Evolutionary conservation across 2,329 filamentous ascomycete genomes (phyloP).

Genomic region (Fusarium protoensiforme): DNA sequence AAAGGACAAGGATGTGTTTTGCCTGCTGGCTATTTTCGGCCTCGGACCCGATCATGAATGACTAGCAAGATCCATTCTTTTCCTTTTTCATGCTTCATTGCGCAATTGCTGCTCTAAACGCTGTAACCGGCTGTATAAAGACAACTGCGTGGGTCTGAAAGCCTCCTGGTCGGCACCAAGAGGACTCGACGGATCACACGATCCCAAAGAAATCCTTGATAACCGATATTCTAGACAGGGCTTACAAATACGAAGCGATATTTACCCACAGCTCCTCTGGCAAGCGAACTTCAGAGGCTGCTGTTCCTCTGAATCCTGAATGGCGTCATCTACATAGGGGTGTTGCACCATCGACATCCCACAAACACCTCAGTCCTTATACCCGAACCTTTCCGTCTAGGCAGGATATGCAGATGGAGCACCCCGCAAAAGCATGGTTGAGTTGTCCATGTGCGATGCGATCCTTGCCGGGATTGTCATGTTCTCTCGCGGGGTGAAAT

Average conservation of each 20-base stretch:
- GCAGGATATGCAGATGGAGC: background rate
- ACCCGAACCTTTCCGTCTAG: conserved; percentile 2
- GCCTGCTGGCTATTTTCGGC: background rate
- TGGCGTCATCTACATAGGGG: conserved; percentile 38
- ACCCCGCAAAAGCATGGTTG: conserved; percentile 2
- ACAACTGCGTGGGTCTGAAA: background rate
- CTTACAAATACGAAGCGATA: conserved; percentile 1
- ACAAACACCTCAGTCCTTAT: conserved; percentile 3
- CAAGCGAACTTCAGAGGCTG: background rate
- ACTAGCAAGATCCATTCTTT: background rate
- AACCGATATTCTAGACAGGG: background rate
- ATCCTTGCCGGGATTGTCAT: background rate
- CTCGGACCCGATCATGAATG: background rate
- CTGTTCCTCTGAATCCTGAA: conserved; percentile 7
- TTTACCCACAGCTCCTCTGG: background rate
- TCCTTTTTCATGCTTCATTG: background rate
- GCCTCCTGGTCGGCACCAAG: background rate
- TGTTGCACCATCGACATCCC: conserved; percentile 37
- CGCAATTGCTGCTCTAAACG: background rate
- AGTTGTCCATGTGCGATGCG: background rate
- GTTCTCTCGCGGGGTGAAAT: background rate
- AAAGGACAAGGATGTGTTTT: background rate
- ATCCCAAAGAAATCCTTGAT: background rate
- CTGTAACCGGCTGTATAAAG: background rate
- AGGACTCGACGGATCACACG: background rate